Evolutionary conservation across 2,329 filamentous ascomycete species (phyloP).

Genomic region (Raffaelea ambrosiae): DNA sequence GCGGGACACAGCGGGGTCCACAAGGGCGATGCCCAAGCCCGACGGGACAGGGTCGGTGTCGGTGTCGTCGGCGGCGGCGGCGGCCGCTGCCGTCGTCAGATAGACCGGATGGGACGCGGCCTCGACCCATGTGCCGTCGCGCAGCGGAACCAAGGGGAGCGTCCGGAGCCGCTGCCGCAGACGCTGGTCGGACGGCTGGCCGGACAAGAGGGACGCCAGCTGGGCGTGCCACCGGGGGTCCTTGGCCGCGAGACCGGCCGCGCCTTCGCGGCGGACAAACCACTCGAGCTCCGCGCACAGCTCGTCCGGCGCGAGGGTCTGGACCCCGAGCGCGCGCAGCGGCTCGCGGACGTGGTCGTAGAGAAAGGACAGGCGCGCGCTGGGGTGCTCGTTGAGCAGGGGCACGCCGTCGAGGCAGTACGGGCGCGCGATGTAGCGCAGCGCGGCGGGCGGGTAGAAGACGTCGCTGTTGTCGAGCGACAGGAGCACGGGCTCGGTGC

Average conservation of each 20-base stretch:
- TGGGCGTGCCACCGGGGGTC: background rate
- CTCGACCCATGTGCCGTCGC: background rate
- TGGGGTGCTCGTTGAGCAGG: background rate
- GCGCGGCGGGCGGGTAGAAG: background rate
- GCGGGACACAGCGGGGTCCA: background rate
- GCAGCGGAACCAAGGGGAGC: background rate
- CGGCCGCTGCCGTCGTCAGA: too few species aligned
- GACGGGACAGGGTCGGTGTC: conserved; percentile 10
- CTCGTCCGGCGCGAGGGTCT: background rate
- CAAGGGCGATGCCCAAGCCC: background rate
- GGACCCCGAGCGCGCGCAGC: background rate
- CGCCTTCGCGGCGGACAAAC: background rate
- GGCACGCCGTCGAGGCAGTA: background rate
- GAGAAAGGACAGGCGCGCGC: background rate
- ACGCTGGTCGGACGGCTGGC: background rate
- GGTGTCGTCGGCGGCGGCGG: too few species aligned
- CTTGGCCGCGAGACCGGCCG: background rate
- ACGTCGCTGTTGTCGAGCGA: background rate
- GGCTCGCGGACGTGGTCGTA: background rate
- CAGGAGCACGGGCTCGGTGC: background rate
- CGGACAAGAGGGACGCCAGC: background rate
- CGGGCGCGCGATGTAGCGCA: background rate
- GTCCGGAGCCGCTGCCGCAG: background rate
- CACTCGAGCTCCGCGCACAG: background rate
- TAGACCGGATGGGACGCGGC: too few species aligned